phyloP scores from a whole-genome alignment of 2,329 filamentous ascomycete genomes.

The Sclerotiophoma versabilis region DNA sequence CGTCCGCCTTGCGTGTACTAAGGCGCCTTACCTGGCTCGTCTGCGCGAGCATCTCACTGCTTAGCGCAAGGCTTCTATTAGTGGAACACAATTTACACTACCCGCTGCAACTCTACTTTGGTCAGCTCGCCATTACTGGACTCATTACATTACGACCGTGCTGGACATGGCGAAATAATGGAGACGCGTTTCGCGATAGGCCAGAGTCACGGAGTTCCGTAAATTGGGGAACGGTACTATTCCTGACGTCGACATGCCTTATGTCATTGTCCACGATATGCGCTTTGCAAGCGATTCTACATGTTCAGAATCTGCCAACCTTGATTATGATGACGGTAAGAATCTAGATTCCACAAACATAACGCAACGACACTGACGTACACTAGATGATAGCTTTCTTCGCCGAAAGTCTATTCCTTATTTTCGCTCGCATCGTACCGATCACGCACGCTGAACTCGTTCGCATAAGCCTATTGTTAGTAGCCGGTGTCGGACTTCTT shows the following conservation, averaged over 20 bases:
- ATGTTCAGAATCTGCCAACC: constrained; percentile 40
- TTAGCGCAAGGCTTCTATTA: constrained; percentile 31
- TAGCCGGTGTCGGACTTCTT: constrained; percentile 28
- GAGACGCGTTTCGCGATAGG: not conserved
- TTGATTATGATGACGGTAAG: constrained; percentile 42
- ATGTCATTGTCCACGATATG: constrained; percentile 33
- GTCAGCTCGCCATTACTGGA: constrained; percentile 21
- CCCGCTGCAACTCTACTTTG: constrained; percentile 25
- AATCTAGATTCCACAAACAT: not conserved
- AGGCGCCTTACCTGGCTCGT: constrained; percentile 22
- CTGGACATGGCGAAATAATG: not conserved
- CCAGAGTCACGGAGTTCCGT: not conserved
- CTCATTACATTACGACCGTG: constrained; percentile 6
- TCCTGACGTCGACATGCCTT: constrained; percentile 11
- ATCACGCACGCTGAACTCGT: constrained; percentile 20
- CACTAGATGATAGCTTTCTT: constrained; percentile 27
- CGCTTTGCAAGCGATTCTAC: constrained; percentile 39
- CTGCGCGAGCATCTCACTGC: constrained; percentile 27
- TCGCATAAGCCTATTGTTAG: constrained; percentile 20
- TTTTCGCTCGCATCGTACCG: constrained; percentile 10
- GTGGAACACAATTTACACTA: constrained; percentile 36
- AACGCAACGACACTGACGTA: not conserved
- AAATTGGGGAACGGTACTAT: constrained; percentile 7
- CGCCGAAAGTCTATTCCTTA: constrained; percentile 22
- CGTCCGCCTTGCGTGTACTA: no score